Conservation (phyloP, 768 basidiomycete genomes). For the Boletus speciosus region DNA sequence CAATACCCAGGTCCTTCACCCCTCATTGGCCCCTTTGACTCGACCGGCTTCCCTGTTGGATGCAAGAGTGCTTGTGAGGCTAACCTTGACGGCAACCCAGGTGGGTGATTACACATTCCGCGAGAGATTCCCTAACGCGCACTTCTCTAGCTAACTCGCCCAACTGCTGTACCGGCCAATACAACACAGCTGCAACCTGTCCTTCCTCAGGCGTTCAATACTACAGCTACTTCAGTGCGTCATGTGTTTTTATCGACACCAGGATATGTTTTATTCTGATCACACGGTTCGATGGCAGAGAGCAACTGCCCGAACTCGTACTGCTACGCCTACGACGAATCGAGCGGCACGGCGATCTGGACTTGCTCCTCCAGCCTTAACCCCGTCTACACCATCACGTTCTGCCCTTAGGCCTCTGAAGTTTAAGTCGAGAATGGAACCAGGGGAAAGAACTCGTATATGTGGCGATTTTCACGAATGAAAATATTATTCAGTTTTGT, state of each 20-base stretch:
- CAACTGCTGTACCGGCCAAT: slow-evolving; percentile 62
- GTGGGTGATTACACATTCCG: slow-evolving; percentile 15
- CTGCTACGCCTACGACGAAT: slow-evolving; percentile 52
- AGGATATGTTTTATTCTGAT: background rate
- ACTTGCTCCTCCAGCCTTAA: slow-evolving; percentile 35
- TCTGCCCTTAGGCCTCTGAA: slow-evolving; percentile 36
- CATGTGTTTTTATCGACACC: background rate
- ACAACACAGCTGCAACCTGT: slow-evolving; percentile 52
- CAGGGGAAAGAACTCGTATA: background rate
- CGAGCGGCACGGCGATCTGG: slow-evolving; percentile 43
- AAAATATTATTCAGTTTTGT: background rate
- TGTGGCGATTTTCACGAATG: background rate
- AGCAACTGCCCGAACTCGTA: slow-evolving; percentile 44
- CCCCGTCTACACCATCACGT: slow-evolving; percentile 45
- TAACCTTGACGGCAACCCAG: slow-evolving; percentile 31
- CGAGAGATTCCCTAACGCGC: background rate
- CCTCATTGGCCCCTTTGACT: slow-evolving; percentile 52
- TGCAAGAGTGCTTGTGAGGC: slow-evolving; percentile 58
- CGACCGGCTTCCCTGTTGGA: slow-evolving; percentile 53
- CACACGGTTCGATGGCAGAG: slow-evolving; percentile 26
- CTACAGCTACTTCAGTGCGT: slow-evolving; percentile 47
- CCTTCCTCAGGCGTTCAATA: slow-evolving; percentile 43
- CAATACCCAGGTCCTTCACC: slow-evolving; percentile 41
- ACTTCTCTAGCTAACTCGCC: slow-evolving; percentile 45
- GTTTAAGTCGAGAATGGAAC: background rate